Conservation (phyloP, 352 stramenopile genomes). For the Phytophthora palmivora region DNA sequence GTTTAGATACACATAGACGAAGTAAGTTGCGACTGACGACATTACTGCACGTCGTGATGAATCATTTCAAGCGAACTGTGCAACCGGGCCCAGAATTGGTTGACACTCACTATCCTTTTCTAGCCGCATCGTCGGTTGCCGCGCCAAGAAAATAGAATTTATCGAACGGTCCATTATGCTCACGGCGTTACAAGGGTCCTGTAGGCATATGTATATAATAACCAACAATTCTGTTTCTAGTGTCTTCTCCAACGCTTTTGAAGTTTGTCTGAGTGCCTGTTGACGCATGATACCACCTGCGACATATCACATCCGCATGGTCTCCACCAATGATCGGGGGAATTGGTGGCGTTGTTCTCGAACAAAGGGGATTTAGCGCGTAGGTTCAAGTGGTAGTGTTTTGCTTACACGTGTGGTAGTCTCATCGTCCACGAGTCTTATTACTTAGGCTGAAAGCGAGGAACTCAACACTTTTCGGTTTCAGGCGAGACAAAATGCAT, state of each 20-base stretch:
- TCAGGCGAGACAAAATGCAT: not conserved
- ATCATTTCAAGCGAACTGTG: too few species aligned
- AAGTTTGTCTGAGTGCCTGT: not conserved
- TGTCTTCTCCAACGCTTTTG: not conserved
- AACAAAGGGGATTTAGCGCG: conserved; percentile 4
- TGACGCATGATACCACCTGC: conserved; percentile 11
- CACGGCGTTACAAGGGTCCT: too few species aligned
- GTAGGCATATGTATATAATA: too few species aligned
- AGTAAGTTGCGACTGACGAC: conserved; percentile 2
- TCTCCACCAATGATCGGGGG: not conserved
- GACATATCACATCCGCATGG: conserved; percentile 2
- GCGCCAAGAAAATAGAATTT: too few species aligned
- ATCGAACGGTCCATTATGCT: too few species aligned
- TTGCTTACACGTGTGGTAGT: not conserved
- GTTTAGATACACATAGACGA: not conserved
- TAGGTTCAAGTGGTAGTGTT: conserved; percentile 5
- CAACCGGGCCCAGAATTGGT: too few species aligned
- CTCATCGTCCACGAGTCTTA: not conserved
- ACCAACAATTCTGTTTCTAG: not conserved
- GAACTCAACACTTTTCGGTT: not conserved
- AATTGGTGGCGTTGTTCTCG: conserved; percentile 9
- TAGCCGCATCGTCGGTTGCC: too few species aligned
- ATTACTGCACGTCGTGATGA: conserved; percentile 5
- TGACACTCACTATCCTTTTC: too few species aligned
- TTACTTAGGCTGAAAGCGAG: too few species aligned